Evolutionary conservation across 139 green algal genomes (phyloP).

Genomic region (Haematococcus sp.): DNA sequence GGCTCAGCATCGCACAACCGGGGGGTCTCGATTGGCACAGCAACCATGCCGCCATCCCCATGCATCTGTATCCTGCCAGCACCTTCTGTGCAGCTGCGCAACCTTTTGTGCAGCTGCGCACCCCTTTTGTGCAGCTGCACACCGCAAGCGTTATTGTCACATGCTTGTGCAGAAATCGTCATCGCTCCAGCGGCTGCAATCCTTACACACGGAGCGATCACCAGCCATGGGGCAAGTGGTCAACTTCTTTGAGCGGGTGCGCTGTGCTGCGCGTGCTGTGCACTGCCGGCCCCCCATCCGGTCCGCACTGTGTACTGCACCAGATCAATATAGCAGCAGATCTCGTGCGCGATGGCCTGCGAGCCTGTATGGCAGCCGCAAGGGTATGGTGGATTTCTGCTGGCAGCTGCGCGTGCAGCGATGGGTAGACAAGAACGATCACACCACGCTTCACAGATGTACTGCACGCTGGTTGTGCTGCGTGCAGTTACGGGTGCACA

Average conservation of each 20-base stretch:
- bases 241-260: constrained; percentile 18
- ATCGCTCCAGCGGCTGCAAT: constrained; percentile 11
- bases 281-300: background rate
- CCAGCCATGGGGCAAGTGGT: constrained; percentile 6
- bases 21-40: too few species aligned
- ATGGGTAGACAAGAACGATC: too few species aligned
- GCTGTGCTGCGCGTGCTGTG: background rate
- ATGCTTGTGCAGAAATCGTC: constrained; percentile 29
- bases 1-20: too few species aligned
- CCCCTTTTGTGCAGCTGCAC: too few species aligned
- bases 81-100: too few species aligned
- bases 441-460: too few species aligned
- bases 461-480: background rate
- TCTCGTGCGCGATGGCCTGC: background rate
- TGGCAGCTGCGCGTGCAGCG: background rate
- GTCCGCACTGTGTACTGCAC: background rate
- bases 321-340: background rate
- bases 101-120: too few species aligned
- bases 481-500: constrained; percentile 30
- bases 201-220: constrained; percentile 22
- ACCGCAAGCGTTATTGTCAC: background rate
- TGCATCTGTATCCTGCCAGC: too few species aligned
- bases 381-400: background rate
- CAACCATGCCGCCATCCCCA: too few species aligned
- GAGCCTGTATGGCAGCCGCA: too few species aligned